Evolutionary conservation across 345 rosid genomes (phyloP), one percentile per base, ranked within the genome.

Genomic region (Arabis alpina): DNA sequence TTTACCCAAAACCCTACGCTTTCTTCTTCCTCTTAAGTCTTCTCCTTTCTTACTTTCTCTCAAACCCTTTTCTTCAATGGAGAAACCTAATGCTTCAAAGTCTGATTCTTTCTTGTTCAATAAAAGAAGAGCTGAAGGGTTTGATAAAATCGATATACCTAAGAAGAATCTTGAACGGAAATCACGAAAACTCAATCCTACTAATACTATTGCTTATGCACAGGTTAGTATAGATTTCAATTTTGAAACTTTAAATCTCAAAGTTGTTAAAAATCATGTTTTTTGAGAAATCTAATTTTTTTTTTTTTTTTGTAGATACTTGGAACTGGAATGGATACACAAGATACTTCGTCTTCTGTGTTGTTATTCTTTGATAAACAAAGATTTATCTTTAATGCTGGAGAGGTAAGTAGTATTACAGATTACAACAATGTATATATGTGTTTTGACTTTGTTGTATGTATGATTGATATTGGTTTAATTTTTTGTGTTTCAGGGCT

Each of bases 321-420:
- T 42, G 98, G 98, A 52, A 93, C 96, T 27, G 98, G 98, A 74
- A 87, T 93, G 97, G 98, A 93, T 80, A 90, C 97, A 41, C 98
- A 93, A 75, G 98, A 93, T 60, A 93, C 97, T 0, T 90, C 93
- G 1, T 87, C 98, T 51, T 93, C 97, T 4, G 94, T 93, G 24
- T 76, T 93, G 74, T 96, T 90, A 57, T 93, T 90, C 82, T 93
- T 93, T 80, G 97, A 93, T 72, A 84, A 88, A 52, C 96, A 87
- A 64, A 86, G 98, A 64, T 90, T 93, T 77, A 87, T 93, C 43
- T 93, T 93, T 77, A 90, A 93, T 82, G 96, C 94, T 62, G 98
- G 98, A 52, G 98, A 93, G 94, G 98, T 93, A 39, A 12, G 15
- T 3, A 28, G 16, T 52, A 2, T 58, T 49, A 32, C 40, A 4